Evolutionary conservation across 1,139 yeast genomes (phyloP).

Genomic region (Pichia sp.): DNA sequence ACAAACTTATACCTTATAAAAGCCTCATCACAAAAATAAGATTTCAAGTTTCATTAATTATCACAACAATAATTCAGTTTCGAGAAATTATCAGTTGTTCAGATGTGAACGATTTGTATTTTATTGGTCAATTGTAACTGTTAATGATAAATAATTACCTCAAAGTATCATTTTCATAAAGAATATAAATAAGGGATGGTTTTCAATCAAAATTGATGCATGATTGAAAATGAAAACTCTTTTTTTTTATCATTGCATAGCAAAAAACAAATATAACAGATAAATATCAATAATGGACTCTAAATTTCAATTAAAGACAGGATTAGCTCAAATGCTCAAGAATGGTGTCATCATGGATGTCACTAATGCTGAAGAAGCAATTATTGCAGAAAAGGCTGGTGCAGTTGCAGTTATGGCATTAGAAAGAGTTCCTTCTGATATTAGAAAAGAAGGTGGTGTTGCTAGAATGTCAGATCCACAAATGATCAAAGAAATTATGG

Average conservation of each 20-base stretch:
- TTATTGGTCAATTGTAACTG: background rate
- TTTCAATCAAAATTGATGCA: too few species aligned
- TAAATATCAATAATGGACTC: background rate
- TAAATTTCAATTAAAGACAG: slow-evolving; percentile 46
- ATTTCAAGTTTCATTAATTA: too few species aligned
- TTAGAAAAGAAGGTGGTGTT: slow-evolving; percentile 77
- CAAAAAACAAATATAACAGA: background rate
- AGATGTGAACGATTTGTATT: background rate
- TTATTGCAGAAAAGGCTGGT: slow-evolving; percentile 76
- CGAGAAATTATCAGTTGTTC: background rate
- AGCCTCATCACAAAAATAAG: too few species aligned
- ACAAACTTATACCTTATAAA: too few species aligned
- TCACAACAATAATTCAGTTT: background rate
- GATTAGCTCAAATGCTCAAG: slow-evolving; percentile 83
- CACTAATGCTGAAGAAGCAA: slow-evolving; percentile 52
- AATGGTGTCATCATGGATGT: slow-evolving; percentile 69
- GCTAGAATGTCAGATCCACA: slow-evolving; percentile 86
- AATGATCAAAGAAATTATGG: slow-evolving; percentile 73
- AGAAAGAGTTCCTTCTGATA: slow-evolving; percentile 82
- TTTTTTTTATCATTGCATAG: background rate
- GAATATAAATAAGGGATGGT: background rate
- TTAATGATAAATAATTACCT: background rate
- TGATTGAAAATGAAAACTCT: background rate
- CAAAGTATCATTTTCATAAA: background rate
- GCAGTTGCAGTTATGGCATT: slow-evolving; percentile 91